These are phyloP conservation scores for Cerioporus squamosus DNA, from an alignment of 1,284 basidiomycete genomes.

Conservation along the genomic window DNA sequence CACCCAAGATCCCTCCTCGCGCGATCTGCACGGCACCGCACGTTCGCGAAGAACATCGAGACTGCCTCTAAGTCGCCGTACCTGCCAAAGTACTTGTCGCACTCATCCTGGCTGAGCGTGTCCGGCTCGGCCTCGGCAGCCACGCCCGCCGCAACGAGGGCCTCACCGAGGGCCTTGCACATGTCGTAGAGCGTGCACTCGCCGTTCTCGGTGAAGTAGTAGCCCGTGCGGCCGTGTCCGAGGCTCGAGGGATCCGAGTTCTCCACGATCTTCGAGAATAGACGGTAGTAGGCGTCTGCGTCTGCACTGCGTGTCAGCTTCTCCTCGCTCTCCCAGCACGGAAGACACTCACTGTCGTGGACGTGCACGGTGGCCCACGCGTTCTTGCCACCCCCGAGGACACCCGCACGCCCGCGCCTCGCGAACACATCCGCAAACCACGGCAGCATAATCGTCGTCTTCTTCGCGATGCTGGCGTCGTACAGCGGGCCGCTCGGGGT, in stretches of 20 bases:
- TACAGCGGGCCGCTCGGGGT: conserved; percentile 38
- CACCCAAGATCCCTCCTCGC: conserved; percentile 44
- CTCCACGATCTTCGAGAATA: conserved; percentile 25
- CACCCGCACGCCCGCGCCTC: conserved; percentile 36
- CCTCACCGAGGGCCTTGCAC: conserved; percentile 41
- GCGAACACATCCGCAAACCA: conserved; percentile 34
- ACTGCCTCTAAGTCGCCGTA: conserved; percentile 7
- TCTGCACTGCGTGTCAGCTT: background rate
- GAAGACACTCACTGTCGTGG: conserved; percentile 28
- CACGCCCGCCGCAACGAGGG: conserved; percentile 36
- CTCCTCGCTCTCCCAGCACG: too few relatives aligned
- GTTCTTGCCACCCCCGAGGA: conserved; percentile 34
- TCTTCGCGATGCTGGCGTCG: conserved; percentile 41
- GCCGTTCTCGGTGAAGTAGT: conserved; percentile 52
- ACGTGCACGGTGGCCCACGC: conserved; percentile 38
- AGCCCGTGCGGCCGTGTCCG: conserved; percentile 49
- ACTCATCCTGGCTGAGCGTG: conserved; percentile 38
- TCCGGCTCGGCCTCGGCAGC: conserved; percentile 34
- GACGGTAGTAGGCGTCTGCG: conserved; percentile 28
- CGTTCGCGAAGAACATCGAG: conserved; percentile 41
- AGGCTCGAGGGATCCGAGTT: conserved; percentile 23
- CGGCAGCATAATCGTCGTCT: conserved; percentile 42
- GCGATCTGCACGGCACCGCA: conserved; percentile 44
- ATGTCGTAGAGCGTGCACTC: conserved; percentile 46
- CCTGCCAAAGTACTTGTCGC: conserved; percentile 32